Evolutionary conservation across 2,329 filamentous ascomycete species (phyloP).

Genomic region (Cercospora nicotianae): DNA sequence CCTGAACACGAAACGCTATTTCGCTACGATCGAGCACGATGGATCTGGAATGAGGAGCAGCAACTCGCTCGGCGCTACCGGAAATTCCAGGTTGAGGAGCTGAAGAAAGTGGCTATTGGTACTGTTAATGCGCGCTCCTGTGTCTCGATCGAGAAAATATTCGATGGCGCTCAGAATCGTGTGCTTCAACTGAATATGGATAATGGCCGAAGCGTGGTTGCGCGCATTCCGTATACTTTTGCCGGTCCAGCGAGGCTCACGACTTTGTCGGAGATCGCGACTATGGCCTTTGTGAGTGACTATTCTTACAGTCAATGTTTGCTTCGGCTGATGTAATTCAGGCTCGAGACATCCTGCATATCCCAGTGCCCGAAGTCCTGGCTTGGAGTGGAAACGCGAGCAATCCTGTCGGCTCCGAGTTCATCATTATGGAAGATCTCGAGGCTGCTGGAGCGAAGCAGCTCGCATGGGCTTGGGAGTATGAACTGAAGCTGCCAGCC

Average conservation of each 20-base stretch:
- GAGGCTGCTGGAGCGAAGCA: slow-evolving; percentile 34
- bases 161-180: slow-evolving; percentile 35
- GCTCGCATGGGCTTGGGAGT: slow-evolving; percentile 35
- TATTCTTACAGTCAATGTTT: background rate
- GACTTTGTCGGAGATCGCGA: slow-evolving; percentile 15
- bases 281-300: slow-evolving; percentile 11
- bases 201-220: slow-evolving; percentile 23
- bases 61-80: slow-evolving; percentile 38
- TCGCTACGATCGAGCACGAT: slow-evolving; percentile 39
- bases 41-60: slow-evolving; percentile 41
- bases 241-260: slow-evolving; percentile 4
- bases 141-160: slow-evolving; percentile 38
- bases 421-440: slow-evolving; percentile 35
- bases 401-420: slow-evolving; percentile 33
- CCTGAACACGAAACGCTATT: background rate
- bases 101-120: slow-evolving; percentile 38
- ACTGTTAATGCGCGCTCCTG: slow-evolving; percentile 37
- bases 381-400: slow-evolving; percentile 24
- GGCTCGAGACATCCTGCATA: background rate
- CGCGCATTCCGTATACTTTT: slow-evolving; percentile 34
- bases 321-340: background rate
- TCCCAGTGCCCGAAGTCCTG: slow-evolving; percentile 33
- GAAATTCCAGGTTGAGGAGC: slow-evolving; percentile 40
- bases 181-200: slow-evolving; percentile 33
- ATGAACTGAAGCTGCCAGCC: slow-evolving; percentile 18